Evolutionary conservation across 2,329 filamentous ascomycete genomes (phyloP), one percentile per base, ranked within the genome.

Genomic region (Diatrype stigma): DNA sequence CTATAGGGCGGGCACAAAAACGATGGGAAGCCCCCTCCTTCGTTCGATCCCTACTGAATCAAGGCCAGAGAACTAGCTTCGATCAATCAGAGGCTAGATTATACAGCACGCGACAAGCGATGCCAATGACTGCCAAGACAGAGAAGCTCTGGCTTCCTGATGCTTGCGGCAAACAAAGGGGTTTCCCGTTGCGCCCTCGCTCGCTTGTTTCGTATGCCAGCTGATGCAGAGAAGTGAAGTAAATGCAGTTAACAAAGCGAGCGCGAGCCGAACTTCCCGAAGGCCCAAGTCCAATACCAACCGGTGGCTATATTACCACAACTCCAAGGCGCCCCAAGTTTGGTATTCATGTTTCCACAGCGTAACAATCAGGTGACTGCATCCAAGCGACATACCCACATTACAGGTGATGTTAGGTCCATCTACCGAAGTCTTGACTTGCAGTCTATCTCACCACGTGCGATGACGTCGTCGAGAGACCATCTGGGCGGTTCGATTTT

Each of bases 401-500:
- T 35, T 49, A 35, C 28, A 46, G n/a, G 49, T 40, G 26, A 42
- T 49, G 53, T 42, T 42, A 34, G 28, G 50, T 53, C 47, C 47
- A 23, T 56, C 50, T 82, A 91, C 69, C 83, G 79, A 65, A 95
- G 73, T 46, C 84, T 82, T 49, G 79, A 63, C 73, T 94, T 90
- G 61, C 86, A 81, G 69, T 95, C 90, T 61, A 87, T 80, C 21
- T 86, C 87, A 55, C 89, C 89, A 48, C 80, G 76, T 59, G 81
- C 82, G 57, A 96, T 77, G 46, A 96, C 85, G 55, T 96, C 90
- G 50, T 91, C 84, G n/a, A 96, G 70, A 56, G 78, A 79, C 92
- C 92, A 96, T 59, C 92, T 78, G 11, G 92, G 92, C 49, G 89
- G 82, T 58, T 76, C 73, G 60, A 96, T 77, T 49, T 94, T 84